Evolutionary conservation across 2,329 filamentous ascomycete species (phyloP).

Genomic region (Chaetothyriales sp.): DNA sequence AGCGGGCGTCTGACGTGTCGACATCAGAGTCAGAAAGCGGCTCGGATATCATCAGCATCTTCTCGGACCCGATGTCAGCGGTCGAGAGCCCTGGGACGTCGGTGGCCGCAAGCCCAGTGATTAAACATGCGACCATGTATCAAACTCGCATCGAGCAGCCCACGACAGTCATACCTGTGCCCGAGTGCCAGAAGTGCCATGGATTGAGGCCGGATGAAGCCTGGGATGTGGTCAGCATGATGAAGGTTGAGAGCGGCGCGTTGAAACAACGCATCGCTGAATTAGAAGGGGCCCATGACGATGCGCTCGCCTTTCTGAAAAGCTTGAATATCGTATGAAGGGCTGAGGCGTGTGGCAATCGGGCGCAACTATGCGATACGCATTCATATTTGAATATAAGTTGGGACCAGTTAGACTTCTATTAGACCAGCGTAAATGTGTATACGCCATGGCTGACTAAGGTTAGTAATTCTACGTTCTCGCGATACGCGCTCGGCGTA

Average conservation of each 20-base stretch:
- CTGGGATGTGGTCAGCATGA: constrained; percentile 39
- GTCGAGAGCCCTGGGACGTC: constrained; percentile 10
- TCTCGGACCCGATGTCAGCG: constrained; percentile 25
- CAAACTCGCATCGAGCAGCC: constrained; percentile 3
- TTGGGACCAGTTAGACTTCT: background rate
- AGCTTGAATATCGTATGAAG: constrained; percentile 9
- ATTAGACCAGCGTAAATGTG: background rate
- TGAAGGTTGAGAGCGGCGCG: constrained; percentile 42
- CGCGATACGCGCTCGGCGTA: too few relatives aligned
- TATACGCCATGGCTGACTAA: background rate
- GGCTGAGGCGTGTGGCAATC: background rate
- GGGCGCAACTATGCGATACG: background rate
- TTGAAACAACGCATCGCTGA: constrained; percentile 40
- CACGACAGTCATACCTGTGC: constrained; percentile 27
- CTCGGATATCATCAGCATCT: constrained; percentile 36
- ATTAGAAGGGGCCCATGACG: constrained; percentile 42
- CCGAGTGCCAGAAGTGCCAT: constrained; percentile 29
- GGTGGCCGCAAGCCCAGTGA: constrained; percentile 6
- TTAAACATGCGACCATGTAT: constrained; percentile 5
- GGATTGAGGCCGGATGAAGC: constrained; percentile 32
- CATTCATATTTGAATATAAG: background rate
- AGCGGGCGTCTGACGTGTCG: constrained; percentile 28
- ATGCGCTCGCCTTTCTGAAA: constrained; percentile 32
- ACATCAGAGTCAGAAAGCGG: constrained; percentile 44
- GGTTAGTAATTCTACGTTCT: too few relatives aligned